Evolutionary conservation across 208 protist genomes (phyloP).

Genomic region (Borovskyia barvae): DNA sequence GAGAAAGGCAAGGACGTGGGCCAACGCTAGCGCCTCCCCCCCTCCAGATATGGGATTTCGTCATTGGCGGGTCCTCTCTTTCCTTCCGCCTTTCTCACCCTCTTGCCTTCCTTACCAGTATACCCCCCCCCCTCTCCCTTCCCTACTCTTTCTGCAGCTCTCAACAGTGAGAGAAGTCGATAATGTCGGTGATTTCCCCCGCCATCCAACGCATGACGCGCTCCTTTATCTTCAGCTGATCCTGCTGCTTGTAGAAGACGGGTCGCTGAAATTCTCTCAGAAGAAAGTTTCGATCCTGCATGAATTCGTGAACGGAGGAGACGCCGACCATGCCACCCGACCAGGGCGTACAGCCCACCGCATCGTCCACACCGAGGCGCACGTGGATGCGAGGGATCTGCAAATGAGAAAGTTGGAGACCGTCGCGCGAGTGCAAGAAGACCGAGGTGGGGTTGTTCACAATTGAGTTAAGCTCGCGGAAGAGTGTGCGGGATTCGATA

Average conservation of each 20-base stretch:
- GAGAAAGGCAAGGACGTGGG: too few species aligned
- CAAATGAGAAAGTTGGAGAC: slow-evolving; percentile 51
- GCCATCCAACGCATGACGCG: slow-evolving; percentile 62
- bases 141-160: too few species aligned
- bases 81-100: too few species aligned
- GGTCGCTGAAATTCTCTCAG: slow-evolving; percentile 75
- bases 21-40: too few species aligned
- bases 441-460: slow-evolving; percentile 60
- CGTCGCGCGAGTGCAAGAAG: slow-evolving; percentile 66
- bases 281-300: slow-evolving; percentile 79
- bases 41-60: too few species aligned
- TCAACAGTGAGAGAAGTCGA: slow-evolving; percentile 80
- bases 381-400: slow-evolving; percentile 68
- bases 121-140: neutral
- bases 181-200: slow-evolving; percentile 70
- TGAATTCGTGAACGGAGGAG: slow-evolving; percentile 71
- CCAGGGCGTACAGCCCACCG: slow-evolving; percentile 79
- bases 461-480: slow-evolving; percentile 71
- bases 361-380: slow-evolving; percentile 68
- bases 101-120: too few species aligned
- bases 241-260: slow-evolving; percentile 85
- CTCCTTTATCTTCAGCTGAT: slow-evolving; percentile 68
- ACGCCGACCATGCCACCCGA: slow-evolving; percentile 67
- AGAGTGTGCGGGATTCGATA: slow-evolving; percentile 71
- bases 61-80: too few species aligned